These are phyloP conservation scores for Dianthus caryophyllus DNA, from an alignment of 148 eudicot genomes.

Conservation along the genomic window DNA sequence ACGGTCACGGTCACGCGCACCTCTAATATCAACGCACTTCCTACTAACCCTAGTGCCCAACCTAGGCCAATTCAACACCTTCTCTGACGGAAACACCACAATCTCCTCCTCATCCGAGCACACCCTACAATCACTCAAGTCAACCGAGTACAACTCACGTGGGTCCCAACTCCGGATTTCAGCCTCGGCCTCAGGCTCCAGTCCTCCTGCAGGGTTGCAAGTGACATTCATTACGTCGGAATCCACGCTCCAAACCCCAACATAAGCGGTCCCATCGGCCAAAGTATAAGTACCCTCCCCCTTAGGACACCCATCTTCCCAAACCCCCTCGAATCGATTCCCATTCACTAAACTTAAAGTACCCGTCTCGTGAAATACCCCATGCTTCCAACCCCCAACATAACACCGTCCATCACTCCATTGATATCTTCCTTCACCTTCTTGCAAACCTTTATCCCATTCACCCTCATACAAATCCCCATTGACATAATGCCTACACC, in stretches of 20 bases:
- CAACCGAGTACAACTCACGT: constrained; percentile 37
- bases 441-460: constrained; percentile 60
- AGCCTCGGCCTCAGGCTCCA: constrained; percentile 8
- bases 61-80: constrained; percentile 43
- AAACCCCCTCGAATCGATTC: constrained; percentile 60
- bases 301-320: constrained; percentile 70
- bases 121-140: constrained; percentile 40
- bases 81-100: constrained; percentile 54
- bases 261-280: constrained; percentile 60
- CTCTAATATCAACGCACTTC: constrained; percentile 44
- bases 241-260: constrained; percentile 69
- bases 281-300: constrained; percentile 67
- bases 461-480: constrained; percentile 82
- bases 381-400: constrained; percentile 62
- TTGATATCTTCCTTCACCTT: constrained; percentile 67
- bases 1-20: constrained; percentile 22
- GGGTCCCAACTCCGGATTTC: constrained; percentile 53
- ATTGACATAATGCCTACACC: constrained; percentile 38
- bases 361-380: constrained; percentile 57
- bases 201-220: constrained; percentile 38
- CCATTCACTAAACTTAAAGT: constrained; percentile 58
- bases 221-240: constrained; percentile 46
- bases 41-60: constrained; percentile 38
- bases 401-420: constrained; percentile 67
- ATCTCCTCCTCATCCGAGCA: constrained; percentile 53